phyloP scores from a whole-genome alignment of 1,139 yeast genomes.

The Nakaseomyces sp. region DNA sequence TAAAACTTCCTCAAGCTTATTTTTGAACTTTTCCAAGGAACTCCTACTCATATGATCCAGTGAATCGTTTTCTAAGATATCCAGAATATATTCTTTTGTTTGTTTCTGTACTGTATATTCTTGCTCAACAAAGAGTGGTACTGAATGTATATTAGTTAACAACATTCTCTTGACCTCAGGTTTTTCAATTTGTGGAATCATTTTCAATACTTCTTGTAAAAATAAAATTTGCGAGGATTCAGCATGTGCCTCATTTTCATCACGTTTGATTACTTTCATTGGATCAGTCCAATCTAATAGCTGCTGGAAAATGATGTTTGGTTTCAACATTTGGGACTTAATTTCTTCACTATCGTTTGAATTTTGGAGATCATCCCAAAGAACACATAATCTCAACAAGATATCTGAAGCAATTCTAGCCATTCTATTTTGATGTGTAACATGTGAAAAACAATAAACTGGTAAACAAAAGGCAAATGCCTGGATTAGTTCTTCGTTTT shows the following conservation, averaged over 20 bases:
- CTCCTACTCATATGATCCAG: conserved; percentile 40
- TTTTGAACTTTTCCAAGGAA: conserved; percentile 38
- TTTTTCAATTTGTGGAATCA: conserved; percentile 41
- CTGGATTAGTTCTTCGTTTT: conserved; percentile 65
- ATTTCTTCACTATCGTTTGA: conserved; percentile 32
- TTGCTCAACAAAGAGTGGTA: conserved; percentile 22
- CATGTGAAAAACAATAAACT: conserved; percentile 76
- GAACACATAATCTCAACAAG: conserved; percentile 41
- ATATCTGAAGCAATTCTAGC: conserved; percentile 61
- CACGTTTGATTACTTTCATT: conserved; percentile 47
- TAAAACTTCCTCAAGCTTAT: conserved; percentile 19
- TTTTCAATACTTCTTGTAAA: conserved; percentile 47
- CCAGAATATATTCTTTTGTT: conserved; percentile 25
- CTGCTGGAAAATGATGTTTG: conserved; percentile 63
- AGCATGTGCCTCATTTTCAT: conserved; percentile 35
- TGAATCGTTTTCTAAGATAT: conserved; percentile 23
- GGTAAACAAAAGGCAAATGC: conserved; percentile 84
- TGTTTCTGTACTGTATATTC: conserved; percentile 25
- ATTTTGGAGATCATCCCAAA: conserved; percentile 31
- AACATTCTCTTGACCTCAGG: conserved; percentile 50
- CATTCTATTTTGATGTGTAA: conserved; percentile 61
- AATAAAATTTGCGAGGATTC: conserved; percentile 52
- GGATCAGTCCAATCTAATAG: conserved; percentile 86
- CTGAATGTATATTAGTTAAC: conserved; percentile 40
- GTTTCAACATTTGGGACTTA: conserved; percentile 37